phyloP scores from a whole-genome alignment of 2,329 filamentous ascomycete species.

The Trichoderma gracile region DNA sequence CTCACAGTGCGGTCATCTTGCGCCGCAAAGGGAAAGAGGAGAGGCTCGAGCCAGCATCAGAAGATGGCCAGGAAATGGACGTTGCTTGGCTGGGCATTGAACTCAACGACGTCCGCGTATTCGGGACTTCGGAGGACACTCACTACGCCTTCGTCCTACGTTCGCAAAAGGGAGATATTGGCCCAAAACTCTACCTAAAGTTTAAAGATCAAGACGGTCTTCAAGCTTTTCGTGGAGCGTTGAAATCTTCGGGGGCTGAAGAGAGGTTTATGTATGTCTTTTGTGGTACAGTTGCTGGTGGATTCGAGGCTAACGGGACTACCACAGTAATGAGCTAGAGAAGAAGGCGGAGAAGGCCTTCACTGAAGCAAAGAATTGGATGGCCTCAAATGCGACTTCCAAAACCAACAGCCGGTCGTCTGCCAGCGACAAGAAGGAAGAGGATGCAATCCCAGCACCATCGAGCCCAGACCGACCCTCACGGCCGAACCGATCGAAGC shows the following conservation, averaged over 20 bases:
- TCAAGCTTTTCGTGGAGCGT: not conserved
- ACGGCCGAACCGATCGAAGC: constrained; percentile 25
- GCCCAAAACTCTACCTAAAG: constrained; percentile 30
- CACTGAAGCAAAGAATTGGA: constrained; percentile 10
- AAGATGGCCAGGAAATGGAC: not conserved
- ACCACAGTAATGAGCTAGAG: not conserved
- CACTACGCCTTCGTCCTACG: constrained; percentile 33
- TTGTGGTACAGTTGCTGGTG: not conserved
- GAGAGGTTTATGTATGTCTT: not conserved
- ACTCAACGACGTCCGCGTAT: constrained; percentile 24
- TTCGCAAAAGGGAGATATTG: constrained; percentile 21
- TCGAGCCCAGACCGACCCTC: not conserved
- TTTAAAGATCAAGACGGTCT: constrained; percentile 24
- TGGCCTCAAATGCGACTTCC: not conserved
- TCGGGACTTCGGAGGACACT: constrained; percentile 27
- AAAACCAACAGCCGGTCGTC: not conserved
- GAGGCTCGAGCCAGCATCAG: constrained; percentile 19
- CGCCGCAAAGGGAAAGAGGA: not conserved
- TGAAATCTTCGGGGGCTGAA: not conserved
- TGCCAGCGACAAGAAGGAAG: not conserved
- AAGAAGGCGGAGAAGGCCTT: constrained; percentile 17
- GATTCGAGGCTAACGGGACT: not conserved
- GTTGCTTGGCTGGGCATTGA: constrained; percentile 32
- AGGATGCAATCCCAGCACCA: not conserved
- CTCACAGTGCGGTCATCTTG: constrained; percentile 9